Conservation (phyloP, 106 monocot species). For the Allium sativum region DNA sequence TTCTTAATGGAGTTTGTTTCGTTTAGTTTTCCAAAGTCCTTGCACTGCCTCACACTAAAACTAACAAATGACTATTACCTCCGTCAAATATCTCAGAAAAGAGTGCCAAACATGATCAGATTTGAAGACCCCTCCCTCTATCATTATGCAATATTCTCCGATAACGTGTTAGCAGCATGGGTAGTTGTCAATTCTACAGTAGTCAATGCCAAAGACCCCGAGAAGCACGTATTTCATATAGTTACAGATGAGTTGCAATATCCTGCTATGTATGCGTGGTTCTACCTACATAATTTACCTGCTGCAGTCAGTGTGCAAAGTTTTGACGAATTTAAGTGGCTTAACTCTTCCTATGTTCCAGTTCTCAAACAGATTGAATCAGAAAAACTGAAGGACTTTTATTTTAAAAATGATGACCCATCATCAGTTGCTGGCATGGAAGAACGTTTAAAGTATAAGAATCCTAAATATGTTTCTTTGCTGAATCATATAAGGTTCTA, state of each 20-base stretch:
- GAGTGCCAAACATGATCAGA: conserved; percentile 10
- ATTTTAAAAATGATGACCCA: conserved; percentile 36
- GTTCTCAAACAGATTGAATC: conserved; percentile 40
- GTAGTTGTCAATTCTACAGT: conserved; percentile 58
- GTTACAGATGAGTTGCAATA: conserved; percentile 41
- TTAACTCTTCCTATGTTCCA: conserved; percentile 41
- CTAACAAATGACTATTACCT: conserved; percentile 46
- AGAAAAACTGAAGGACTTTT: conserved; percentile 29
- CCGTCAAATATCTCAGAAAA: conserved; percentile 5
- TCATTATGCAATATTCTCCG: conserved; percentile 62
- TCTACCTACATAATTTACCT: conserved; percentile 19
- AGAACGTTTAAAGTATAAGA: conserved; percentile 39
- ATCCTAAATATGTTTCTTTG: conserved; percentile 53
- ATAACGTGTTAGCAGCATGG: conserved; percentile 49
- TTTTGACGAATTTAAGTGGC: conserved; percentile 46
- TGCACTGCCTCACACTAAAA: conserved; percentile 39
- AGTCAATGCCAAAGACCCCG: conserved; percentile 27
- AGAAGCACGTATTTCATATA: conserved; percentile 48
- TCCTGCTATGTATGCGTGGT: conserved; percentile 61
- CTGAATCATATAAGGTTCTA: conserved; percentile 62
- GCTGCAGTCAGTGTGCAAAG: conserved; percentile 34
- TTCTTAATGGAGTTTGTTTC: conserved; percentile 42
- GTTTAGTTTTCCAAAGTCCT: conserved; percentile 33
- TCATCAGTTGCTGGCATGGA: conserved; percentile 22
- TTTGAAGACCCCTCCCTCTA: conserved; percentile 40